Conservation (phyloP, 2,329 filamentous ascomycete genomes). For the Hortaea werneckii region DNA sequence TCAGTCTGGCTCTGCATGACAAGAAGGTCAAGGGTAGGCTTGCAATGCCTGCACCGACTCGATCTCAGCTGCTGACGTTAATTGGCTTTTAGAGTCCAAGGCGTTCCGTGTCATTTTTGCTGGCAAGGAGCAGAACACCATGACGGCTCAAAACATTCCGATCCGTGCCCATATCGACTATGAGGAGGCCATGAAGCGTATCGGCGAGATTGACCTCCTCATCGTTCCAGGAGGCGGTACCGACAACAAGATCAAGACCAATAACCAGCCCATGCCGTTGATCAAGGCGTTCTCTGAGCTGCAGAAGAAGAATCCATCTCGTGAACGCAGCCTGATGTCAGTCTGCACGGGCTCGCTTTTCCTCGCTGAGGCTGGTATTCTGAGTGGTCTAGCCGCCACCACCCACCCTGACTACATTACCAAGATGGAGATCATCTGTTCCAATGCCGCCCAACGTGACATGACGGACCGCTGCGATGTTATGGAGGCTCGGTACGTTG, state of each 20-base stretch:
- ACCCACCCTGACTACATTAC: constrained; percentile 74
- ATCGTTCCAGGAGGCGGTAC: constrained; percentile 64
- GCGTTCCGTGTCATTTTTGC: constrained; percentile 46
- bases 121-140: constrained; percentile 36
- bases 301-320: constrained; percentile 66
- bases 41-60: too few species aligned
- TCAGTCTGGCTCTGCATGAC: constrained; percentile 45
- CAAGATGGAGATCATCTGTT: constrained; percentile 71
- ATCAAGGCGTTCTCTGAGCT: constrained; percentile 70
- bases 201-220: constrained; percentile 69
- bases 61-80: constrained; percentile 5
- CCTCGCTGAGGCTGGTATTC: constrained; percentile 65
- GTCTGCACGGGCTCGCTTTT: constrained; percentile 72
- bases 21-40: constrained; percentile 40
- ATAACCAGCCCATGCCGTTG: constrained; percentile 57
- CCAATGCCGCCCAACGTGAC: constrained; percentile 59
- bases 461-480: constrained; percentile 71
- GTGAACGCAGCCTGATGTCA: constrained; percentile 71
- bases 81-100: constrained; percentile 33
- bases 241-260: constrained; percentile 54
- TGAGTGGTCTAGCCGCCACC: constrained; percentile 69
- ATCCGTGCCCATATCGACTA: constrained; percentile 66
- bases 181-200: constrained; percentile 63
- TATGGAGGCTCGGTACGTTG: constrained; percentile 75
- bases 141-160: constrained; percentile 53